These are phyloP conservation scores for Auriscalpium microsporum DNA, from an alignment of 768 basidiomycete species.

Conservation along the genomic window DNA sequence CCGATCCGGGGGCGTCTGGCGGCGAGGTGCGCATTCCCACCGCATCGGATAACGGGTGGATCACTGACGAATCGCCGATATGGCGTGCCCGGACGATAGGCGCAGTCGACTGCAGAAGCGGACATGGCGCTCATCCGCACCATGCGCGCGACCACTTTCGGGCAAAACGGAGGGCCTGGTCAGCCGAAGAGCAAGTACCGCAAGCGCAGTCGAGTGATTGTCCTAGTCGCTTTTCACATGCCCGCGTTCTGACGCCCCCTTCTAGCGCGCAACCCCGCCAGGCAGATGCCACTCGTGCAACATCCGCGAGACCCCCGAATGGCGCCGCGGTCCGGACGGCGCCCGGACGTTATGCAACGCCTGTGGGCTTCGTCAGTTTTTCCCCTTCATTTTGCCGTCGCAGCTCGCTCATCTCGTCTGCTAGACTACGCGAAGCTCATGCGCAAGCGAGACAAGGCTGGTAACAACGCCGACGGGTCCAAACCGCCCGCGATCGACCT, in stretches of 20 bases:
- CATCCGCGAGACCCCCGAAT: slow-evolving; percentile 83
- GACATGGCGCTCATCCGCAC: slow-evolving; percentile 82
- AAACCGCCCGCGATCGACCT: slow-evolving; percentile 55
- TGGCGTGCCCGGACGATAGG: slow-evolving; percentile 25
- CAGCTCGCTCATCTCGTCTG: not conserved
- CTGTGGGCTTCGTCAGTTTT: slow-evolving; percentile 68
- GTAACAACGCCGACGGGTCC: slow-evolving; percentile 36
- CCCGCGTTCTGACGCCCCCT: slow-evolving; percentile 3
- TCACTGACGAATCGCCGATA: slow-evolving; percentile 12
- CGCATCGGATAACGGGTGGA: slow-evolving; percentile 6
- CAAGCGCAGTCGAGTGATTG: slow-evolving; percentile 48
- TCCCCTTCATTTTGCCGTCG: slow-evolving; percentile 5
- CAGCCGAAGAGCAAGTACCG: slow-evolving; percentile 75
- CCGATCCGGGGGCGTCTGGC: slow-evolving; percentile 8
- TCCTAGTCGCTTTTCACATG: slow-evolving; percentile 18
- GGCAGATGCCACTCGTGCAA: slow-evolving; percentile 86
- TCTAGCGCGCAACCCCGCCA: slow-evolving; percentile 75
- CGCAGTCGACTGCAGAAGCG: slow-evolving; percentile 62
- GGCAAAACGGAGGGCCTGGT: slow-evolving; percentile 33
- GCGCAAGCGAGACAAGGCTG: slow-evolving; percentile 65
- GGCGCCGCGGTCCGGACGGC: slow-evolving; percentile 78
- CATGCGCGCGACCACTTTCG: slow-evolving; percentile 65
- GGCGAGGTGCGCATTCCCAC: slow-evolving; percentile 3
- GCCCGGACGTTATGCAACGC: slow-evolving; percentile 81
- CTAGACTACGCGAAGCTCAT: slow-evolving; percentile 78